Conservation (phyloP, 1,284 basidiomycete species). For the Exobasidium cylindrosporum region DNA sequence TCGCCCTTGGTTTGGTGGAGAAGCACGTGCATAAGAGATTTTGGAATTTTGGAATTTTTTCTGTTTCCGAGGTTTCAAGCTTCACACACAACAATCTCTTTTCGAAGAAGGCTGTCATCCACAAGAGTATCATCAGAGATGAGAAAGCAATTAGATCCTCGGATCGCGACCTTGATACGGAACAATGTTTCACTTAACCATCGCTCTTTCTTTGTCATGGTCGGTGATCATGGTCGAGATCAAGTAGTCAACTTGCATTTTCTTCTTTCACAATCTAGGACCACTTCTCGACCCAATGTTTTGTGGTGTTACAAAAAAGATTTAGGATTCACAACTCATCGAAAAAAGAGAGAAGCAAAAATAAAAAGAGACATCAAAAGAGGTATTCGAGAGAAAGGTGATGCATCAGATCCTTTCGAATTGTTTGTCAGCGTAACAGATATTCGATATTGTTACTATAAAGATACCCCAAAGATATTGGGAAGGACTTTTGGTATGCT, state of each 20-base stretch:
- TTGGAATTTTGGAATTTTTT: background rate
- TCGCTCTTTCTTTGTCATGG: constrained; percentile 91
- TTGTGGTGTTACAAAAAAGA: constrained; percentile 54
- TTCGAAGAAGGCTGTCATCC: too few relatives aligned
- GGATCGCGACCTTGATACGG: constrained; percentile 85
- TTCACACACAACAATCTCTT: too few relatives aligned
- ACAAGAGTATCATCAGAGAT: constrained; percentile 17
- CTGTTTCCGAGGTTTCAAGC: background rate
- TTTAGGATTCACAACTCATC: constrained; percentile 66
- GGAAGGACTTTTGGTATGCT: constrained; percentile 98
- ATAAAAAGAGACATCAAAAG: constrained; percentile 62
- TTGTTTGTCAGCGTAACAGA: constrained; percentile 98
- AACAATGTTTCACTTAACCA: constrained; percentile 82
- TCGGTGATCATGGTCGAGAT: constrained; percentile 90
- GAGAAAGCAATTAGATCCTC: constrained; percentile 65
- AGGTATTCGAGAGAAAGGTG: constrained; percentile 87
- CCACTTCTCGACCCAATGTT: constrained; percentile 45
- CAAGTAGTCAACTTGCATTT: constrained; percentile 97
- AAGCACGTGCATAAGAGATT: background rate
- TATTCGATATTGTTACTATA: constrained; percentile 72
- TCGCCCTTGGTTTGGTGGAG: too few relatives aligned
- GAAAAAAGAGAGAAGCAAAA: constrained; percentile 69
- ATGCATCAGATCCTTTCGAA: constrained; percentile 88
- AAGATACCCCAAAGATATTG: constrained; percentile 59
- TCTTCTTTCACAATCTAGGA: constrained; percentile 58